Base-by-base conservation (phyloP, 1,284 basidiomycete genomes). In the Ceratobasidium papillatum region DNA sequence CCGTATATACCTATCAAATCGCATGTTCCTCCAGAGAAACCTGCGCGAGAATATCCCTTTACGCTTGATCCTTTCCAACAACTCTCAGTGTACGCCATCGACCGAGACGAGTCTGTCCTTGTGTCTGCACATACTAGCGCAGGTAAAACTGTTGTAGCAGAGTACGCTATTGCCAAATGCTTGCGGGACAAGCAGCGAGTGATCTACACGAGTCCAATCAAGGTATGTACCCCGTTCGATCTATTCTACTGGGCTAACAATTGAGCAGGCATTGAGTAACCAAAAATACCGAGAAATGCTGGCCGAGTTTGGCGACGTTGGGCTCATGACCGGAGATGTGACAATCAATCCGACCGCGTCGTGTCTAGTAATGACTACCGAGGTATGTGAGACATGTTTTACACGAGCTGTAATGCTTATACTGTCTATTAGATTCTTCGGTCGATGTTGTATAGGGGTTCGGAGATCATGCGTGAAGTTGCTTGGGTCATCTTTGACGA, bases 401-500 rank as follows among this genome's bases (percentile, higher is more conserved):
- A 19, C 9, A 11, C 34, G 58, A 30, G 36, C 17, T 12, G 32
- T 38, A 43, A 43, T 51, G 14, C 14, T 52, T 32, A 36, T n/a
- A 19, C 25, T 59, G 4, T 14, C 9, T 36, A 2, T 4, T 75
- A 97, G 94, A 99, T 99, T 91, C 83, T 99, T 74, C 91, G 98
- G 14, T 99, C 96, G 0, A 99, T 99, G 97, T 86, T 99, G 43
- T 99, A 99, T 81, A 91, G 98, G 74, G 98, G 98, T 52, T 98
- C 96, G 19, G 98, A 99, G 84, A 93, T 99, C 79, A 98, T 99
- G 94, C 94, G 98, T 76, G 98, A 99, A 85, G 97, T 99, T 17
- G 97, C 96, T 0, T 99, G 98, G 98, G 97, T 99, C 77, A 90
- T 99, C 76, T 99, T 99, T 81, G 98, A 99, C 82, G 98, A 99